A percentile compares a stretch with the other conserved stretches of the same genome.
These are phyloP conservation scores for Peterozyma xylosa DNA, from an alignment of 805 yeast species.

Conservation along the genomic window DNA sequence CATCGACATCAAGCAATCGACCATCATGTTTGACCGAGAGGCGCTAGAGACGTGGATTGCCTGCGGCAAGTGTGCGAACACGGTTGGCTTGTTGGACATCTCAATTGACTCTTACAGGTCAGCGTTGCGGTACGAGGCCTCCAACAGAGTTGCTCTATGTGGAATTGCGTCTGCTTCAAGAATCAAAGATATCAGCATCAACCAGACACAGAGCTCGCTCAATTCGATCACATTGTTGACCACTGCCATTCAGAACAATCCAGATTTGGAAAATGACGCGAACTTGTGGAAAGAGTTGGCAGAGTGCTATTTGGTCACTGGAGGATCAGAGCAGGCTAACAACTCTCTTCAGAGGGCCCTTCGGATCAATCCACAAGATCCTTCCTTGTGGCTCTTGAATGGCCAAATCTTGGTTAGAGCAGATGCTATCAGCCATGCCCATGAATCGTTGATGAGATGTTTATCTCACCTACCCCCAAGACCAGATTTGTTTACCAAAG, in stretches of 20 bases:
- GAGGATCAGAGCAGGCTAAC: conserved; percentile 46
- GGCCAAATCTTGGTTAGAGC: conserved; percentile 41
- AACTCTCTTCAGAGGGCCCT: conserved; percentile 36
- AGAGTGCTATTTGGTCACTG: conserved; percentile 39
- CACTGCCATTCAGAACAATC: conserved; percentile 27
- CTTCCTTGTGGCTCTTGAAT: conserved; percentile 37
- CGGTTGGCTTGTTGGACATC: conserved; percentile 28
- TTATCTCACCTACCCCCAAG: conserved; percentile 29
- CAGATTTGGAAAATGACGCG: conserved; percentile 29
- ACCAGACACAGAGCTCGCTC: conserved; percentile 31
- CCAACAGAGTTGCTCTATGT: conserved; percentile 29
- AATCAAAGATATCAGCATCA: conserved; percentile 27
- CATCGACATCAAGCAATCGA: background rate
- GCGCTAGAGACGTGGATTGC: conserved; percentile 37
- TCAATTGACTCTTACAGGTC: conserved; percentile 36
- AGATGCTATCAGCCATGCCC: conserved; percentile 36
- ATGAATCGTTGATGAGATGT: conserved; percentile 37
- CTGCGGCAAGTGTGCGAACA: conserved; percentile 37
- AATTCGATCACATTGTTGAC: conserved; percentile 32
- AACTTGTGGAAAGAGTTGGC: conserved; percentile 41
- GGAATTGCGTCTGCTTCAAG: conserved; percentile 36
- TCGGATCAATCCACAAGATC: conserved; percentile 29
- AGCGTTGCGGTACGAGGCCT: conserved; percentile 34
- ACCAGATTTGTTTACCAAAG: conserved; percentile 17
- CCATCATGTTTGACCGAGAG: conserved; percentile 2